Conservation (phyloP, 495 filamentous ascomycete species). For the Talaromyces borbonicus region DNA sequence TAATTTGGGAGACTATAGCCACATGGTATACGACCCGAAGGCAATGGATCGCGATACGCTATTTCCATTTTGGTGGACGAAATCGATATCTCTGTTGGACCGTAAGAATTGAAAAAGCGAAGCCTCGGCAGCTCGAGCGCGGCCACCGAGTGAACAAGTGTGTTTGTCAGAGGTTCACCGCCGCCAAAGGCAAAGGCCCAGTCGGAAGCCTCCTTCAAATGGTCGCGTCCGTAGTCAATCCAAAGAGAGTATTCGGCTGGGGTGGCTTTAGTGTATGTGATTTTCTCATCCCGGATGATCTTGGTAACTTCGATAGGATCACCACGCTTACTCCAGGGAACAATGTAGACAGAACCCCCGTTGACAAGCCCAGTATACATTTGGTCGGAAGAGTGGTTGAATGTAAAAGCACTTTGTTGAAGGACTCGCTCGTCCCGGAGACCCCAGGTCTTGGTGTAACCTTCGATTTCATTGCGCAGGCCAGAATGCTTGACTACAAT, state of each 20-base stretch:
- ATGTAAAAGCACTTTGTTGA: constrained; percentile 34
- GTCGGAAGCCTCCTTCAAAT: not conserved
- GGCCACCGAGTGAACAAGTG: constrained; percentile 12
- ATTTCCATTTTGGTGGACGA: constrained; percentile 15
- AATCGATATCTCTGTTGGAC: constrained; percentile 22
- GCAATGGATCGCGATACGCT: not conserved
- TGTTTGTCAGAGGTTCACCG: constrained; percentile 14
- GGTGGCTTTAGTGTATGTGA: constrained; percentile 30
- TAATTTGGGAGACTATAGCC: constrained; percentile 31
- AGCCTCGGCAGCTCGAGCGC: constrained; percentile 13
- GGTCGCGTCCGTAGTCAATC: constrained; percentile 19
- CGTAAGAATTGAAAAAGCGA: constrained; percentile 24
- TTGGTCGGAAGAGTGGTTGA: constrained; percentile 28
- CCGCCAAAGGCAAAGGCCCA: constrained; percentile 10
- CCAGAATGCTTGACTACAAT: constrained; percentile 23
- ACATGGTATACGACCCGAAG: not conserved
- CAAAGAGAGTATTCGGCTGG: constrained; percentile 32
- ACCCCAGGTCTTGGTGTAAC: constrained; percentile 9
- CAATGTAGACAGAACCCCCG: constrained; percentile 24
- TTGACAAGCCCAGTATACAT: constrained; percentile 15
- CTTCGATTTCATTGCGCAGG: constrained; percentile 22
- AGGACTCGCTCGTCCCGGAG: constrained; percentile 22
- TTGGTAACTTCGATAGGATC: constrained; percentile 23
- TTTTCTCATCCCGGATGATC: constrained; percentile 19
- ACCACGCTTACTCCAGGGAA: constrained; percentile 14